Evolutionary conservation across 148 eudicot genomes (phyloP).

Genomic region (Vaccinium myrtillus): DNA sequence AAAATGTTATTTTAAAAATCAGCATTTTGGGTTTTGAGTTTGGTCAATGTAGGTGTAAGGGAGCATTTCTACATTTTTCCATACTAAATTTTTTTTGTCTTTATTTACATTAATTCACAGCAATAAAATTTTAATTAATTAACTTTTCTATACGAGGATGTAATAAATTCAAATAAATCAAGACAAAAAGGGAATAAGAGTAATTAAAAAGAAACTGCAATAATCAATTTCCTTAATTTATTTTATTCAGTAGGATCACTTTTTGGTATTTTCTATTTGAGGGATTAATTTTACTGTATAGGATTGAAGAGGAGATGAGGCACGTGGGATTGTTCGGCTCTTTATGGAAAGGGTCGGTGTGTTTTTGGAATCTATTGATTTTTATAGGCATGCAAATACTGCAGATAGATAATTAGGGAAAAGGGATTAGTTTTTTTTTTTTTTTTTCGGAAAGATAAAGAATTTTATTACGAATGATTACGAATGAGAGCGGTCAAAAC

Average conservation of each 20-base stretch:
- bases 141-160: not conserved
- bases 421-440: not conserved
- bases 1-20: not conserved
- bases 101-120: too few relatives aligned
- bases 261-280: not conserved
- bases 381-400: slow-evolving; percentile 22
- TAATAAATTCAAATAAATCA: not conserved
- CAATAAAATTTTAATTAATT: too few relatives aligned
- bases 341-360: slow-evolving; percentile 52
- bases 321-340: slow-evolving; percentile 66
- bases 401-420: not conserved
- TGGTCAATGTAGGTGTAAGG: not conserved
- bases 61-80: not conserved
- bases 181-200: not conserved
- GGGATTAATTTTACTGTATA: not conserved
- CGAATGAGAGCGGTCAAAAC: too few relatives aligned
- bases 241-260: not conserved
- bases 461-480: too few relatives aligned
- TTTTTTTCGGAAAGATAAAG: too few relatives aligned
- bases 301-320: slow-evolving; percentile 38
- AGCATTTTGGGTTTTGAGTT: not conserved
- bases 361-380: slow-evolving; percentile 23
- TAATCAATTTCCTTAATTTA: not conserved
- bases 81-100: not conserved
- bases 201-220: not conserved